Evolutionary conservation across 139 green algal genomes (phyloP).

Genomic region (Pedinophyceae sp.): DNA sequence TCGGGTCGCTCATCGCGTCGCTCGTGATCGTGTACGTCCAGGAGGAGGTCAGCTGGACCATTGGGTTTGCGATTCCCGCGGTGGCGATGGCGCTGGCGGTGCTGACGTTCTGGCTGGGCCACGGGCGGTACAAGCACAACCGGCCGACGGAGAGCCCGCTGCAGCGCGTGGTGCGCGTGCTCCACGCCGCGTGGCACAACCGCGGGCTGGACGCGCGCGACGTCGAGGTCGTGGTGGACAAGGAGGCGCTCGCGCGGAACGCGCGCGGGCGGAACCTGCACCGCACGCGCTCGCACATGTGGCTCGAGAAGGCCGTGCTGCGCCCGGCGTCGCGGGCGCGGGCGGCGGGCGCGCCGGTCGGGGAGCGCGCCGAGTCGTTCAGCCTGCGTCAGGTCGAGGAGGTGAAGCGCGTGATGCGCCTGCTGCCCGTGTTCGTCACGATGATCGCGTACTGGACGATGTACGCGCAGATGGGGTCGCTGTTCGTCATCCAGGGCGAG

Average conservation of each 20-base stretch:
- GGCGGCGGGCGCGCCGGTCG: neutral
- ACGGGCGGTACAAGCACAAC: conserved; percentile 10
- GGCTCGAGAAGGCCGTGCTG: neutral
- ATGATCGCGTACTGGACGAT: conserved; percentile 83
- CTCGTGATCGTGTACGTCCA: conserved; percentile 22
- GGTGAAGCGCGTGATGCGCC: conserved; percentile 76
- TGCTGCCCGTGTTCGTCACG: conserved; percentile 78
- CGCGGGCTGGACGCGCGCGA: conserved; percentile 3
- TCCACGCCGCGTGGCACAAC: conserved; percentile 38
- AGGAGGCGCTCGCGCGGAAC: neutral
- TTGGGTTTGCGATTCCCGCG: conserved; percentile 20
- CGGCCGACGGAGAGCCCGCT: conserved; percentile 9
- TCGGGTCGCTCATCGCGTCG: conserved; percentile 46
- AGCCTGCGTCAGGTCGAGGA: conserved; percentile 48
- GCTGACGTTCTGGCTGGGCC: conserved; percentile 9
- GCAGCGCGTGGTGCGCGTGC: conserved; percentile 52
- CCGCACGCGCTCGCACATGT: neutral
- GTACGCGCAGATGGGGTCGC: conserved; percentile 76
- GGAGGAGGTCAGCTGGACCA: conserved; percentile 16
- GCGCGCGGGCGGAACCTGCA: neutral
- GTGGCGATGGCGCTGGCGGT: conserved; percentile 15
- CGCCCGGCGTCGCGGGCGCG: no score
- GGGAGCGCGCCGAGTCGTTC: neutral
- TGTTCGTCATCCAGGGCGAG: conserved; percentile 76
- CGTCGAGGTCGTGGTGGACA: neutral